Evolutionary conservation across 345 rosid species (phyloP).

Genomic region (Erucastrum elatum): DNA sequence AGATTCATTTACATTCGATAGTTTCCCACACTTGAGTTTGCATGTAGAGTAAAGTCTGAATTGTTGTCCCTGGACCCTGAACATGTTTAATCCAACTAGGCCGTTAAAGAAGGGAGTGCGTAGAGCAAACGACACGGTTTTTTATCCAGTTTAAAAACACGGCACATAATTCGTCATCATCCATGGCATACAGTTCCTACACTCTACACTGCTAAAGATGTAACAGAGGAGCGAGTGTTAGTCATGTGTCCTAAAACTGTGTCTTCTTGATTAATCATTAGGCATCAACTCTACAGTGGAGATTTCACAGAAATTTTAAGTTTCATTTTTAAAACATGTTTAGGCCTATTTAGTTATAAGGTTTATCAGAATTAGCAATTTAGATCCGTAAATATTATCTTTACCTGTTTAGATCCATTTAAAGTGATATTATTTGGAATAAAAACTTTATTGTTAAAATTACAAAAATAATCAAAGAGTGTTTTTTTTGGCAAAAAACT

Average conservation of each 20-base stretch:
- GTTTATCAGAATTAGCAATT: too few relatives aligned
- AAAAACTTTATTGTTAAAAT: too few relatives aligned
- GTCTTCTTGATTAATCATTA: too few relatives aligned
- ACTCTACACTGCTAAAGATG: neutral
- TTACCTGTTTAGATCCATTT: too few relatives aligned
- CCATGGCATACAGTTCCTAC: neutral
- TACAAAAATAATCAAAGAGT: too few relatives aligned
- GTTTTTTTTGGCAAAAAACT: too few relatives aligned
- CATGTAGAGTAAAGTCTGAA: conserved; percentile 19
- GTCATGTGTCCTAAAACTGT: neutral
- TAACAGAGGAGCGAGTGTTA: neutral
- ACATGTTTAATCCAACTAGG: conserved; percentile 31
- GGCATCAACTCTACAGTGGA: too few relatives aligned
- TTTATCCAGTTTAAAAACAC: neutral
- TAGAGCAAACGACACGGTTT: conserved; percentile 22
- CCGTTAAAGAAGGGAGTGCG: conserved; percentile 29
- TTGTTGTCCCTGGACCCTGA: conserved; percentile 33
- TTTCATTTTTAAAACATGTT: too few relatives aligned
- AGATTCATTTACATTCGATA: neutral
- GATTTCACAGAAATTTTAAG: too few relatives aligned
- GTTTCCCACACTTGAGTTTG: neutral
- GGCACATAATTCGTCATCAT: conserved; percentile 22
- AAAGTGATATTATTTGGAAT: too few relatives aligned
- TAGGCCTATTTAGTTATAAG: too few relatives aligned
- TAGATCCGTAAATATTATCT: too few relatives aligned